phyloP scores from a whole-genome alignment of 495 filamentous ascomycete genomes.

The Aspergillus bridgeri region DNA sequence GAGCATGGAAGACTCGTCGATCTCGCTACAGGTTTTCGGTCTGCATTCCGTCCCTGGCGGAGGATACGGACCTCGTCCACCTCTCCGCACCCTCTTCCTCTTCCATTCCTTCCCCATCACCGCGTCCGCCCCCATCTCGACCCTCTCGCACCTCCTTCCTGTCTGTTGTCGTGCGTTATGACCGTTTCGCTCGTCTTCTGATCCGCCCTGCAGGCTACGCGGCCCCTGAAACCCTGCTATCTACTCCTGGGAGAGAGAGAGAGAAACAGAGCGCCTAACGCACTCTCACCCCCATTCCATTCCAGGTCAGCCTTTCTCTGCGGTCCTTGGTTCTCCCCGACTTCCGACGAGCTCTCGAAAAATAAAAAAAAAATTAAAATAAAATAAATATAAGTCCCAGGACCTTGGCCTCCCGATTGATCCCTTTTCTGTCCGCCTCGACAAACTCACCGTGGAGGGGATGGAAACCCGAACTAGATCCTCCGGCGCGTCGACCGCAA shows the following conservation, averaged over 20 bases:
- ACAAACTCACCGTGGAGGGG: conserved; percentile 4
- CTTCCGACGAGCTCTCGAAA: conserved; percentile 2
- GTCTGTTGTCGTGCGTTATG: neutral
- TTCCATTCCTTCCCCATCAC: conserved; percentile 3
- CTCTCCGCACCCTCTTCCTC: conserved; percentile 4
- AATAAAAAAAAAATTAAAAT: too few species aligned
- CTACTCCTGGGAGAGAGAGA: conserved; percentile 16
- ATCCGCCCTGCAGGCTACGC: conserved; percentile 5
- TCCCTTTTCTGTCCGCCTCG: neutral
- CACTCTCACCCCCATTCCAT: conserved; percentile 4
- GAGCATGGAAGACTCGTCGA: neutral
- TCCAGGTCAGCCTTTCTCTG: conserved; percentile 8
- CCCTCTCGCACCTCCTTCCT: neutral
- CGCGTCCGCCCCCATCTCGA: conserved; percentile 2
- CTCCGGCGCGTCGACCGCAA: conserved; percentile 30
- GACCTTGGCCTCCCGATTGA: neutral
- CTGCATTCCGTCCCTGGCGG: conserved; percentile 5
- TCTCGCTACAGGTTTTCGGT: neutral
- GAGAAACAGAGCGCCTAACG: conserved; percentile 3
- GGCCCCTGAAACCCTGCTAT: neutral
- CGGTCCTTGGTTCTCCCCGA: conserved; percentile 7
- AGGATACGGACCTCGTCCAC: conserved; percentile 8
- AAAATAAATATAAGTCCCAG: neutral
- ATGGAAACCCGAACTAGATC: conserved; percentile 18
- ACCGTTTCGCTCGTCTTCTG: conserved; percentile 2